Percentiles rank a stretch among this genome's conserved stretches.
Conservation (phyloP, 2,329 filamentous ascomycete genomes). For the Endoconidiophora polonica region DNA sequence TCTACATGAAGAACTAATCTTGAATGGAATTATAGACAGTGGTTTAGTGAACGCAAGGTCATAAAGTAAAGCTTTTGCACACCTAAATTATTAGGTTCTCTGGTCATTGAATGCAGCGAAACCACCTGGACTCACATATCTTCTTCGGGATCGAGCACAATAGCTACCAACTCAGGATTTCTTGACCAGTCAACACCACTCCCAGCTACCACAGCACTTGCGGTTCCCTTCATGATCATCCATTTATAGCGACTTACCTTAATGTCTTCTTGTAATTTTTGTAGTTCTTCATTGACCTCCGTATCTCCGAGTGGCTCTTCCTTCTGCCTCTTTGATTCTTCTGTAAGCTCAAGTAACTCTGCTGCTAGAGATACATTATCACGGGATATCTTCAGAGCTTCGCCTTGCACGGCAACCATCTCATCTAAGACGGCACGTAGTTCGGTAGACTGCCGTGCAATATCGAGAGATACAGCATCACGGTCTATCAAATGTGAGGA, state of each 20-base stretch:
- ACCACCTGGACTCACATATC: constrained; percentile 16
- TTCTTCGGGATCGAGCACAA: constrained; percentile 53
- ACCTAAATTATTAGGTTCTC: too few species aligned
- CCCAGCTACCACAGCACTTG: constrained; percentile 62
- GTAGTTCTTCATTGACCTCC: constrained; percentile 36
- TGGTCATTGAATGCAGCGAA: too few species aligned
- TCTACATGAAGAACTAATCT: too few species aligned
- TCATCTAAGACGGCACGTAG: constrained; percentile 34
- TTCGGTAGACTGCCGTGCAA: constrained; percentile 41
- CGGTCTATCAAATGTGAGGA: constrained; percentile 48
- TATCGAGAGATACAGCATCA: constrained; percentile 46
- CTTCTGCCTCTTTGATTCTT: constrained; percentile 35
- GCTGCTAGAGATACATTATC: constrained; percentile 47
- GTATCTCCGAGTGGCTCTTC: constrained; percentile 37
- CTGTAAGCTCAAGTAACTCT: constrained; percentile 45
- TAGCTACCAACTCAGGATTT: constrained; percentile 47
- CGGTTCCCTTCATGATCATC: constrained; percentile 60
- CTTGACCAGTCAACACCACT: constrained; percentile 71
- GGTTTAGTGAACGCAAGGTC: too few species aligned
- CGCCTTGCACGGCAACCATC: constrained; percentile 39
- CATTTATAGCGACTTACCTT: constrained; percentile 48
- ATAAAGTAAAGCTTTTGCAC: too few species aligned
- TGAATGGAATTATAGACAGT: too few species aligned
- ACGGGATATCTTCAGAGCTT: constrained; percentile 37
- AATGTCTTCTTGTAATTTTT: constrained; percentile 39